Base-by-base conservation (phyloP, 331 rosid species). In the Acacia pycnantha region DNA sequence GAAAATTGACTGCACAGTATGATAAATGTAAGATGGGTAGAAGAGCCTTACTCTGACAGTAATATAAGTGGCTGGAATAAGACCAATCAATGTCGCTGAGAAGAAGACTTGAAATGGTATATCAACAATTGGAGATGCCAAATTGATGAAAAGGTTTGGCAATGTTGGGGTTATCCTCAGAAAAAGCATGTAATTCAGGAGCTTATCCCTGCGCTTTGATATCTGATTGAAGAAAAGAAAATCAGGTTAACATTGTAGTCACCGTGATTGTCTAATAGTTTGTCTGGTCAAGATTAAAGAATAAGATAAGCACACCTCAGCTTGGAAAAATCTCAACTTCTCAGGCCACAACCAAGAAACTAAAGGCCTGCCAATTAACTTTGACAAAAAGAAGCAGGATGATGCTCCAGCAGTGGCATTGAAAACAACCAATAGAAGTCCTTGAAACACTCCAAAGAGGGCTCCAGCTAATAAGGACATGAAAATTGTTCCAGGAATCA, bases 401-500 rank as follows among this genome's bases (percentile, higher is more conserved):
- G 93, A 92, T n/a, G 98, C 99, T 77, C 97, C 98, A 44, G 98
- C 92, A 66, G 97, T 93, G 69, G 99, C 97, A 74, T 95, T 95
- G 74, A 91, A 91, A 80, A 92, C 93, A 86, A 95, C 99, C 69
- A 95, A 84, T 16, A 92, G 15, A 86, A 95, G 88, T 9, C 99
- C 99, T 81, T 87, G 87, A 27, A 90, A 40, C 43, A 90, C 94
- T 72, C 98, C 98, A 75, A 95, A 95, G 64, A 95, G 99, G 43
- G 99, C 98, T 80, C 99, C 99, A 71, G 98, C 99, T 4, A 95
- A 89, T 83, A 95, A 86, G 59, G 99, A 95, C 99, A 95, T 90
- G 86, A 95, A 93, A 76, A 95, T 90, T 37, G 99, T 95, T 72
- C 99, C 98, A 0, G 99, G 98, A 86, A 95, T 95, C 98, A 95